Conservation (phyloP, 2,329 filamentous ascomycete genomes). For the Lomentospora prolificans region DNA sequence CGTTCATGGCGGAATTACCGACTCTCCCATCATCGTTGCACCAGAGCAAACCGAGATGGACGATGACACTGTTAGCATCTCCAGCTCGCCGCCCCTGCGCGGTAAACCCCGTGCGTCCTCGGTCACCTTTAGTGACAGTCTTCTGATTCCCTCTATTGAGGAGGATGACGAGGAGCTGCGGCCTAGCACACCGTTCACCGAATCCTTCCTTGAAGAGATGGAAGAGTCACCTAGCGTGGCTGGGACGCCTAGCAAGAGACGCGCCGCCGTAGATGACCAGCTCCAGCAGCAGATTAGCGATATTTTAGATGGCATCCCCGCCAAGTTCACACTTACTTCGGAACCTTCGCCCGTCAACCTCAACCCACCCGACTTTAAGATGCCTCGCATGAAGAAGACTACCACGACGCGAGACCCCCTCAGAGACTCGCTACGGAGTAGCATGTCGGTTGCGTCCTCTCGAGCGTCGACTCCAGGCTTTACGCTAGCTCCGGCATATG, state of each 20-base stretch:
- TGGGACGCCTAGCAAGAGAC: constrained; percentile 22
- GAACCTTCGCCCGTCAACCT: constrained; percentile 39
- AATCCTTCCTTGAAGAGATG: constrained; percentile 35
- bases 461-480: constrained; percentile 57
- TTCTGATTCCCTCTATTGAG: constrained; percentile 6
- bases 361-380: constrained; percentile 48
- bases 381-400: constrained; percentile 33
- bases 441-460: constrained; percentile 41
- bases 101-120: constrained; percentile 8
- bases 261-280: constrained; percentile 45
- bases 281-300: constrained; percentile 72
- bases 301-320: constrained; percentile 68
- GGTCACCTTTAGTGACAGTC: constrained; percentile 7
- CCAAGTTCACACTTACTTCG: constrained; percentile 63
- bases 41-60: background rate
- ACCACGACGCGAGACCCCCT: constrained; percentile 32
- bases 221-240: constrained; percentile 29
- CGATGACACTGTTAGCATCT: constrained; percentile 2
- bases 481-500: constrained; percentile 53
- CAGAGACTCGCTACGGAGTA: constrained; percentile 35
- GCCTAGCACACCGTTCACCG: constrained; percentile 3
- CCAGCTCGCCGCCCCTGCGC: constrained; percentile 6
- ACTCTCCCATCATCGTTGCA: background rate
- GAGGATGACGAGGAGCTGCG: constrained; percentile 6
- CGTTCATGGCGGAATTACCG: background rate